phyloP scores from a whole-genome alignment of 2,329 filamentous ascomycete genomes.

The Trichoderma atroviride region DNA sequence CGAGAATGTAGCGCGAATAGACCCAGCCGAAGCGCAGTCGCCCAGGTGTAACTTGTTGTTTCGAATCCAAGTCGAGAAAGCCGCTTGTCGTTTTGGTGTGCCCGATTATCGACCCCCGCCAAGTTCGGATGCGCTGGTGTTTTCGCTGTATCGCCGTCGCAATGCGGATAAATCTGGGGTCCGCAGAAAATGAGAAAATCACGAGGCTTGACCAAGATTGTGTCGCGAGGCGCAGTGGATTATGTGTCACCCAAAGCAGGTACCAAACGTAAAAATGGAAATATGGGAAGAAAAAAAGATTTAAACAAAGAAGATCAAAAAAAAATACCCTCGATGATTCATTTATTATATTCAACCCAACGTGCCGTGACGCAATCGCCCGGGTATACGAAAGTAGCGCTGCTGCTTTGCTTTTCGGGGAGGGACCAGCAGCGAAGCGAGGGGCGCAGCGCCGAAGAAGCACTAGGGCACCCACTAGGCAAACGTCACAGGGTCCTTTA shows the following conservation, averaged over 20 bases:
- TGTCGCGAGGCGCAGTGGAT: background rate
- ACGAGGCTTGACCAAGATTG: background rate
- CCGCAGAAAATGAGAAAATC: background rate
- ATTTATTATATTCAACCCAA: background rate
- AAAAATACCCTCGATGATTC: background rate
- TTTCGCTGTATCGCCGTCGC: constrained; percentile 1
- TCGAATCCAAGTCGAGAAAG: background rate
- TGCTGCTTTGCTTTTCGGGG: background rate
- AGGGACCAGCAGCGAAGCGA: background rate
- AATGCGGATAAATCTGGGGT: constrained; percentile 2
- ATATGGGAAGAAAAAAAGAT: background rate
- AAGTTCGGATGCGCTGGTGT: background rate
- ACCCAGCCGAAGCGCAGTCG: background rate
- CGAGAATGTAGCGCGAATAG: background rate
- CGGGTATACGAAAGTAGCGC: constrained; percentile 3
- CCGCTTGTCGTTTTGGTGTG: background rate
- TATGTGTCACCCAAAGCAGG: background rate
- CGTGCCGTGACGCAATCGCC: constrained; percentile 28
- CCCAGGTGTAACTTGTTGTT: background rate
- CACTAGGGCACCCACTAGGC: background rate
- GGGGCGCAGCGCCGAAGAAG: constrained; percentile 14
- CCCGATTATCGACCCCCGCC: background rate
- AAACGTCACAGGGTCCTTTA: constrained; percentile 22
- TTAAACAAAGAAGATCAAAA: background rate
- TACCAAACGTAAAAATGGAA: background rate